Conservation (phyloP, 2,329 filamentous ascomycete genomes). For the Botrytis fabae region DNA sequence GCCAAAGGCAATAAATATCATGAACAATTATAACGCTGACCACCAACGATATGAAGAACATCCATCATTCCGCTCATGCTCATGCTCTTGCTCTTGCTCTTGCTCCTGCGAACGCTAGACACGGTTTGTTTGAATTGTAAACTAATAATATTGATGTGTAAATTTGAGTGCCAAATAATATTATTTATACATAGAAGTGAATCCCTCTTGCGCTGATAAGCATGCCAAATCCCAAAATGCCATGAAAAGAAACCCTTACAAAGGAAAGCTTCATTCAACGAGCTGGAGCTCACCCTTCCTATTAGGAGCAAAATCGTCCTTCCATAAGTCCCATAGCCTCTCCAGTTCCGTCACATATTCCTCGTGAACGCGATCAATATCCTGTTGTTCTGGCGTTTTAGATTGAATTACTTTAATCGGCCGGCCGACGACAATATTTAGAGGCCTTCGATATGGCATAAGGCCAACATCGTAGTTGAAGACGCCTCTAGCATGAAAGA, state of each 20-base stretch:
- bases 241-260: background rate
- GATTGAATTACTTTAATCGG: conserved; percentile 70
- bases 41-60: background rate
- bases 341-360: conserved; percentile 75
- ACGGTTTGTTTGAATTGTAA: background rate
- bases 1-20: background rate
- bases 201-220: background rate
- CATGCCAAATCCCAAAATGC: background rate
- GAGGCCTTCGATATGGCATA: conserved; percentile 85
- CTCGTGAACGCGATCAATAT: conserved; percentile 78
- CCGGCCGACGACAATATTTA: conserved; percentile 86
- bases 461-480: conserved; percentile 98
- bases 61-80: background rate
- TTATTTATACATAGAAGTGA: background rate
- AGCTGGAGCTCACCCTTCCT: conserved; percentile 67
- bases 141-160: background rate
- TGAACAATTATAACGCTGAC: background rate
- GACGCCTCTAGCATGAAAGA: conserved; percentile 86
- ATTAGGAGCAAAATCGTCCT: conserved; percentile 68
- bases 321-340: conserved; percentile 74
- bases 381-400: conserved; percentile 66
- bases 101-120: background rate
- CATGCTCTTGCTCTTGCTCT: background rate
- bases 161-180: background rate
- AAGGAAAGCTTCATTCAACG: conserved; percentile 49